These are phyloP conservation scores for Pythium sukuiense DNA, from an alignment of 352 stramenopile genomes.

Conservation along the genomic window DNA sequence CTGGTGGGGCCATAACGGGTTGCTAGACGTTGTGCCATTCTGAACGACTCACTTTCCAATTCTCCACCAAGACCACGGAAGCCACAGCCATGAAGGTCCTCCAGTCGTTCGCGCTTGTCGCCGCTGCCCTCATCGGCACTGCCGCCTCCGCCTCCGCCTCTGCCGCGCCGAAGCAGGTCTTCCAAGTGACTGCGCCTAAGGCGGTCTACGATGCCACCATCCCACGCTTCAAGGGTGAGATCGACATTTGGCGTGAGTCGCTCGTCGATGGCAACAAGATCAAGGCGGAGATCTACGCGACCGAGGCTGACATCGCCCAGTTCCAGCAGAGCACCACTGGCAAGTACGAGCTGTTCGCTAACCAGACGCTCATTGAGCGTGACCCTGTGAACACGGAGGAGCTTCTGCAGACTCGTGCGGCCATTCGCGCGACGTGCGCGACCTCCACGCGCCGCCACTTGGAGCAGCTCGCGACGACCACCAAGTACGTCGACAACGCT, in stretches of 20 bases:
- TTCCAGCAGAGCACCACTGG: constrained; percentile 13
- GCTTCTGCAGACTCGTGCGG: constrained; percentile 3
- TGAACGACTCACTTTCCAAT: constrained; percentile 10
- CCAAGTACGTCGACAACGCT: constrained; percentile 28
- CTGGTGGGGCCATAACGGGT: neutral
- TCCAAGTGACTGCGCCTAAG: constrained; percentile 29
- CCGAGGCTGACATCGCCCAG: constrained; percentile 9
- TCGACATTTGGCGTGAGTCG: constrained; percentile 21
- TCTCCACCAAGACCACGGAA: constrained; percentile 9
- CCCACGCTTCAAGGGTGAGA: constrained; percentile 8
- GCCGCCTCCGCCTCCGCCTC: constrained; percentile 2
- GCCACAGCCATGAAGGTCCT: constrained; percentile 27
- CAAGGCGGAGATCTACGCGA: constrained; percentile 28
- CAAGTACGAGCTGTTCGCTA: constrained; percentile 9
- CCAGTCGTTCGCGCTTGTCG: constrained; percentile 14
- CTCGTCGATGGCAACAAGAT: constrained; percentile 9
- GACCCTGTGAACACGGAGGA: constrained; percentile 20
- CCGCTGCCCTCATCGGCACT: constrained; percentile 3
- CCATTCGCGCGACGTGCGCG: constrained; percentile 11
- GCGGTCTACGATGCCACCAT: constrained; percentile 13
- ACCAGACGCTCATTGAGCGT: constrained; percentile 19
- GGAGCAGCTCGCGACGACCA: neutral
- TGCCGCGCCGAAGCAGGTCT: constrained; percentile 30
- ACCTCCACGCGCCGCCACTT: constrained; percentile 13
- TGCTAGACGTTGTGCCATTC: neutral